A percentile compares a stretch with the other conserved stretches of the same genome.
These are phyloP conservation scores for Hypocrella siamensis DNA, from an alignment of 2,329 filamentous ascomycete species.

Conservation along the genomic window DNA sequence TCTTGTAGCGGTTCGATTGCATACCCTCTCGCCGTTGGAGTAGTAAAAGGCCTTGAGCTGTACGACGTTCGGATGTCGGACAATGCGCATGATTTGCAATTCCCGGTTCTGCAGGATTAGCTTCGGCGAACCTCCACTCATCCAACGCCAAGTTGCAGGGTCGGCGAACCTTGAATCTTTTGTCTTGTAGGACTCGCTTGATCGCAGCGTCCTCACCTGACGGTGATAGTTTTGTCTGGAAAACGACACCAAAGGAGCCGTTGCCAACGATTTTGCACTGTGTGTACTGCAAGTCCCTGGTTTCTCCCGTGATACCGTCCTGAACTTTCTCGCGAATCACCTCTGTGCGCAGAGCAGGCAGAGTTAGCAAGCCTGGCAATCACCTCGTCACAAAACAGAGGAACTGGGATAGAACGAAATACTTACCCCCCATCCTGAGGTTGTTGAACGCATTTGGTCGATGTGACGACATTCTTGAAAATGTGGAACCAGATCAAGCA, in stretches of 20 bases:
- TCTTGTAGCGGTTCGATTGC: constrained; percentile 7
- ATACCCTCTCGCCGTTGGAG: constrained; percentile 93
- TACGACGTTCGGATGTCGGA: constrained; percentile 96
- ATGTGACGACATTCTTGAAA: constrained; percentile 63
- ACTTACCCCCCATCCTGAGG: constrained; percentile 94
- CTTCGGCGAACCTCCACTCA: not conserved
- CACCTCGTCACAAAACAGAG: constrained; percentile 48
- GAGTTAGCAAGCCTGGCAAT: constrained; percentile 29
- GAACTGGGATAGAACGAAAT: constrained; percentile 4
- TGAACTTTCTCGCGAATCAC: constrained; percentile 98
- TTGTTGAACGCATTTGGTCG: constrained; percentile 75
- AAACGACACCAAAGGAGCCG: constrained; percentile 95
- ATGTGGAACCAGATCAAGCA: constrained; percentile 11
- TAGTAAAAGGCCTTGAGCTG: constrained; percentile 99
- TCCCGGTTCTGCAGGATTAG: constrained; percentile 66
- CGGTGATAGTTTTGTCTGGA: constrained; percentile 97
- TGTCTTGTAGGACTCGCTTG: constrained; percentile 97
- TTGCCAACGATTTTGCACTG: constrained; percentile 99
- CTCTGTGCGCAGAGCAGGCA: constrained; percentile 39
- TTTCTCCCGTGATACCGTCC: constrained; percentile 93
- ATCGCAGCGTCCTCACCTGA: constrained; percentile 96
- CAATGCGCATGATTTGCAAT: constrained; percentile 98
- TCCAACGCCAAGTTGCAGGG: constrained; percentile 5
- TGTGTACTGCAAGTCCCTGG: constrained; percentile 92
- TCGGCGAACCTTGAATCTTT: constrained; percentile 81